Percentiles rank a stretch among this genome's conserved stretches.
phyloP scores from a whole-genome alignment of 1,284 basidiomycete genomes.

The Blastosporella zonata region DNA sequence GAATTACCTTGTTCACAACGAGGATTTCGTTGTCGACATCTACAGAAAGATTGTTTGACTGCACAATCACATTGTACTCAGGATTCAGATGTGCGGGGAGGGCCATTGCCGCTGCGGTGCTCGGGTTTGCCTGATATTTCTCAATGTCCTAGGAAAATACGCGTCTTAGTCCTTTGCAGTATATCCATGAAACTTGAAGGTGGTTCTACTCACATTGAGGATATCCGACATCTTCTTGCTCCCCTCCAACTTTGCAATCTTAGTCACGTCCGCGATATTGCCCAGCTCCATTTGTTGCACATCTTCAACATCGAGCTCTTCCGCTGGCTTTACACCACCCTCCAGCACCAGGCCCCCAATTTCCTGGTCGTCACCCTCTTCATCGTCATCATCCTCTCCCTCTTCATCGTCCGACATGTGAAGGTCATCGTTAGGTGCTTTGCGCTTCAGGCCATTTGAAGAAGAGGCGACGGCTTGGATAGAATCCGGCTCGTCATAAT shows the following conservation, averaged over 20 bases:
- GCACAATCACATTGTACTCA: conserved; percentile 95
- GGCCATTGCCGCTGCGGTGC: conserved; percentile 74
- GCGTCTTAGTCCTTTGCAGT: not conserved
- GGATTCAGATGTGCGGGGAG: conserved; percentile 87
- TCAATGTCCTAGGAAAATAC: conserved; percentile 70
- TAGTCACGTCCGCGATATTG: conserved; percentile 77
- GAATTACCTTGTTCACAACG: conserved; percentile 87
- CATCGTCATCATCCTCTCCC: conserved; percentile 33
- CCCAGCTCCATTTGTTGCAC: conserved; percentile 91
- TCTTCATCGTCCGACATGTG: conserved; percentile 39
- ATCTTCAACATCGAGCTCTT: conserved; percentile 90
- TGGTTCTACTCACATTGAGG: conserved; percentile 55
- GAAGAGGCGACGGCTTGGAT: conserved; percentile 27
- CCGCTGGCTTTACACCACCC: conserved; percentile 89
- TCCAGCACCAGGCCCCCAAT: conserved; percentile 73
- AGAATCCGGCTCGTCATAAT: conserved; percentile 42
- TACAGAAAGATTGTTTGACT: conserved; percentile 96
- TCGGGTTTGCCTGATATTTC: conserved; percentile 76
- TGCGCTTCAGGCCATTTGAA: conserved; percentile 56
- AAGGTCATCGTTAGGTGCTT: conserved; percentile 51
- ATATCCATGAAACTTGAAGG: not conserved
- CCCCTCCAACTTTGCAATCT: conserved; percentile 86
- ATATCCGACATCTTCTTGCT: conserved; percentile 86
- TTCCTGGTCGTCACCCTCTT: conserved; percentile 38
- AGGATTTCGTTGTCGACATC: conserved; percentile 99